These are phyloP conservation scores for Brachypodium distachyon DNA, from an alignment of 202 grass and related monocot species.

Conservation along the genomic window DNA sequence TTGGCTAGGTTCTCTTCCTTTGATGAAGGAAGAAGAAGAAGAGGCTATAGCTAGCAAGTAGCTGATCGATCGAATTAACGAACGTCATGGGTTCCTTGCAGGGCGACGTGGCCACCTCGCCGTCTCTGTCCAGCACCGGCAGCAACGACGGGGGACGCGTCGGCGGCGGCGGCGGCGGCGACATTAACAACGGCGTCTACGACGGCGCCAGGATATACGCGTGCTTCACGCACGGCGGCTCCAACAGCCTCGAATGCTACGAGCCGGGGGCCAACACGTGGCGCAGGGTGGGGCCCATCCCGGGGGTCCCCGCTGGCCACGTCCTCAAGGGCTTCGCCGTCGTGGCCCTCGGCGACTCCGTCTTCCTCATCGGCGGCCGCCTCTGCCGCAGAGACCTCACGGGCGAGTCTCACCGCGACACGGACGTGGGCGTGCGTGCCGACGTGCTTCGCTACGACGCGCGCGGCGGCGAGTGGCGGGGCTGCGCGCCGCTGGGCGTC, in stretches of 20 bases:
- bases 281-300: conserved; percentile 32
- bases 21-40: conserved; percentile 1
- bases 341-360: conserved; percentile 27
- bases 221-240: conserved; percentile 19
- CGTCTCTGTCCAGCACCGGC: conserved; percentile 28
- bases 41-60: background rate
- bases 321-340: conserved; percentile 49
- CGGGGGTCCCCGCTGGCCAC: conserved; percentile 35
- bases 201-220: conserved; percentile 34
- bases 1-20: no score
- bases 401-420: background rate
- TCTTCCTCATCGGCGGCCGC: conserved; percentile 51
- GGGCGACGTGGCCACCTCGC: conserved; percentile 17
- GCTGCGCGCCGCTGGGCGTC: conserved; percentile 38
- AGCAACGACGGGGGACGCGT: conserved; percentile 13
- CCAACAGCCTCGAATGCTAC: conserved; percentile 51
- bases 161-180: background rate
- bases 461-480: conserved; percentile 34
- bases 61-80: no score
- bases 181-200: no score
- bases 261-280: conserved; percentile 43
- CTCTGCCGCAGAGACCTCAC: conserved; percentile 33
- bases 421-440: conserved; percentile 33
- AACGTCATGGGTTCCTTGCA: conserved; percentile 39
- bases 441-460: conserved; percentile 45